Evolutionary conservation across 2,329 filamentous ascomycete species (phyloP).

Genomic region (Penicillium sp.): DNA sequence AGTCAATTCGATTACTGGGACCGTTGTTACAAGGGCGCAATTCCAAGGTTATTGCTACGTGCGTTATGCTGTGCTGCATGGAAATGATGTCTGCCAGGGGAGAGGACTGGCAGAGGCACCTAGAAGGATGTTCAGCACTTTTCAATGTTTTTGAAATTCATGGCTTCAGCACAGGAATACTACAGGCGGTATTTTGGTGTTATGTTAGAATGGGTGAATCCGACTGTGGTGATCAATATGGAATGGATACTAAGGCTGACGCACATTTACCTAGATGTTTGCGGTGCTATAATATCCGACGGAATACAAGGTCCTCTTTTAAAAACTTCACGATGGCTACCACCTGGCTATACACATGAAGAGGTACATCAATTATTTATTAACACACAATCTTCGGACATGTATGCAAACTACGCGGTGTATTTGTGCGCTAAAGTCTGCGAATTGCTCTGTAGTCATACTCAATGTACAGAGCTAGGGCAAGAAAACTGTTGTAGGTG

Average conservation of each 20-base stretch:
- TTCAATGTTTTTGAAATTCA: slow-evolving; percentile 51
- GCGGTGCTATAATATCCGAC: slow-evolving; percentile 52
- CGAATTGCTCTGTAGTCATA: slow-evolving; percentile 49
- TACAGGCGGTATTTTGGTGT: slow-evolving; percentile 57
- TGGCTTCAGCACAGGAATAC: slow-evolving; percentile 49
- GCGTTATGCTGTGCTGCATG: slow-evolving; percentile 52
- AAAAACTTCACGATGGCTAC: slow-evolving; percentile 48
- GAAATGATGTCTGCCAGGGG: slow-evolving; percentile 51
- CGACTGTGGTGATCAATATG: background rate
- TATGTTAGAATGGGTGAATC: slow-evolving; percentile 53
- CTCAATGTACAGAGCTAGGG: slow-evolving; percentile 47
- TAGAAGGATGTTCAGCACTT: slow-evolving; percentile 55
- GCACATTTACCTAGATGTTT: slow-evolving; percentile 41
- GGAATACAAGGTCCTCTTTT: slow-evolving; percentile 49
- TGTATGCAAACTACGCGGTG: slow-evolving; percentile 58
- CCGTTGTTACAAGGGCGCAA: slow-evolving; percentile 47
- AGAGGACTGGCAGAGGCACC: slow-evolving; percentile 53
- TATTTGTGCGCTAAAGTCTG: slow-evolving; percentile 53
- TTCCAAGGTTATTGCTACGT: slow-evolving; percentile 50
- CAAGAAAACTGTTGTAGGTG: slow-evolving; percentile 44
- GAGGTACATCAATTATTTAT: slow-evolving; percentile 37
- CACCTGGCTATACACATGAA: slow-evolving; percentile 34
- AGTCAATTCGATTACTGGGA: slow-evolving; percentile 48
- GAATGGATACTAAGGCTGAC: background rate
- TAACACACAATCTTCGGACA: slow-evolving; percentile 44